Conservation (phyloP, 495 filamentous ascomycete species). For the Polyplosphaeria fusca region DNA sequence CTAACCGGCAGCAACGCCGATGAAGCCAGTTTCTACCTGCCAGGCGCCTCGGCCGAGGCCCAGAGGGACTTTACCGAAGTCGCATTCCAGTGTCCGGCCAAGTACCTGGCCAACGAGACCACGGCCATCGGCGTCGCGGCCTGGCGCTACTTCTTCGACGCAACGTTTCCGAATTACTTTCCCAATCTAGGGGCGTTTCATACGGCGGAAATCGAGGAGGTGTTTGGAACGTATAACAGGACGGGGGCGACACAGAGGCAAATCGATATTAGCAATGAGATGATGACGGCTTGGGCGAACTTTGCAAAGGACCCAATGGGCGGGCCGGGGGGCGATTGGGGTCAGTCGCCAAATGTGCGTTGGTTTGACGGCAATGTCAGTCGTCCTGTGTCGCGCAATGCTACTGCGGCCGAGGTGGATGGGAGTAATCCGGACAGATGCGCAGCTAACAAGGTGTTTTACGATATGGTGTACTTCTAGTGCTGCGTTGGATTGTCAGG, state of each 20-base stretch:
- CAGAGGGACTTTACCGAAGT: background rate
- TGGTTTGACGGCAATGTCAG: background rate
- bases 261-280: background rate
- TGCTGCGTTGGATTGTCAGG: too few species aligned
- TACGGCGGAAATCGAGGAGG: background rate
- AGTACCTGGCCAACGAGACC: background rate
- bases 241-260: background rate
- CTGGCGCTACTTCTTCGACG: background rate
- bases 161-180: background rate
- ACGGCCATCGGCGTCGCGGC: background rate
- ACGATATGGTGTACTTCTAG: too few species aligned
- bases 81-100: background rate
- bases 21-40: background rate
- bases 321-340: background rate
- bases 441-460: background rate
- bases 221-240: background rate
- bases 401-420: background rate
- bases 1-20: background rate
- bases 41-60: background rate
- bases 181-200: background rate
- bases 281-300: background rate
- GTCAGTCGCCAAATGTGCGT: background rate
- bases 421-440: background rate
- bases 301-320: background rate
- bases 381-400: background rate